phyloP scores from a whole-genome alignment of 345 rosid species.

The Crucihimalaya himalaica region DNA sequence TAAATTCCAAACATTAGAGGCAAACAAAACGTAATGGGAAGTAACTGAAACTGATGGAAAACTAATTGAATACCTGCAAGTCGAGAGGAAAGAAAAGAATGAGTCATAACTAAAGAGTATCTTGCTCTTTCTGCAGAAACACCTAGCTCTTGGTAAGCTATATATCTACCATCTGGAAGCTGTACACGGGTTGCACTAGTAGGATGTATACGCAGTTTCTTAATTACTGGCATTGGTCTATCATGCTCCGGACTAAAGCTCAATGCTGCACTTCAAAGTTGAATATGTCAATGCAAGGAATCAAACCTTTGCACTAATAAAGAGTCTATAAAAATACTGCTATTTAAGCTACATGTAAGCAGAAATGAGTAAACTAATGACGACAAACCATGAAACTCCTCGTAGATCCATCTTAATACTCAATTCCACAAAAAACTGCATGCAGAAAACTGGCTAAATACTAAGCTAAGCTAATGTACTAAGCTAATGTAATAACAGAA shows the following conservation, averaged over 20 bases:
- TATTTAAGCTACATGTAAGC: neutral
- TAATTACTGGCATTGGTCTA: slow-evolving; percentile 40
- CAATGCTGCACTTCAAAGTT: slow-evolving; percentile 53
- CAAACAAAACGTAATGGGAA: neutral
- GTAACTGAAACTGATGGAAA: slow-evolving; percentile 12
- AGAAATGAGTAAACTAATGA: neutral
- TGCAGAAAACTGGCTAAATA: neutral
- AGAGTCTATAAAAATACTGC: neutral
- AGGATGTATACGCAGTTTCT: slow-evolving; percentile 63
- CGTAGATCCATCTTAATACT: neutral
- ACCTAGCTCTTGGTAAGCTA: slow-evolving; percentile 77
- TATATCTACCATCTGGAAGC: slow-evolving; percentile 88
- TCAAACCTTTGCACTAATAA: neutral
- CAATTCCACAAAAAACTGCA: neutral
- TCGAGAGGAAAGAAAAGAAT: slow-evolving; percentile 84
- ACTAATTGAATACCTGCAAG: slow-evolving; percentile 60
- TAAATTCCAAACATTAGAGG: slow-evolving; percentile 10
- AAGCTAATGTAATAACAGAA: too few relatives aligned
- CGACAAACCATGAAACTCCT: slow-evolving; percentile 5
- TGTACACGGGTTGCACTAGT: slow-evolving; percentile 57
- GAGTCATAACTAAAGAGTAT: slow-evolving; percentile 66
- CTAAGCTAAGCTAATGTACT: too few relatives aligned
- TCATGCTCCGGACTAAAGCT: slow-evolving; percentile 49
- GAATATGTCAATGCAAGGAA: slow-evolving; percentile 14
- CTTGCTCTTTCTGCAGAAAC: slow-evolving; percentile 76